Evolutionary conservation across 2,329 filamentous ascomycete genomes (phyloP).

Genomic region (Pseudopyricularia javanii): DNA sequence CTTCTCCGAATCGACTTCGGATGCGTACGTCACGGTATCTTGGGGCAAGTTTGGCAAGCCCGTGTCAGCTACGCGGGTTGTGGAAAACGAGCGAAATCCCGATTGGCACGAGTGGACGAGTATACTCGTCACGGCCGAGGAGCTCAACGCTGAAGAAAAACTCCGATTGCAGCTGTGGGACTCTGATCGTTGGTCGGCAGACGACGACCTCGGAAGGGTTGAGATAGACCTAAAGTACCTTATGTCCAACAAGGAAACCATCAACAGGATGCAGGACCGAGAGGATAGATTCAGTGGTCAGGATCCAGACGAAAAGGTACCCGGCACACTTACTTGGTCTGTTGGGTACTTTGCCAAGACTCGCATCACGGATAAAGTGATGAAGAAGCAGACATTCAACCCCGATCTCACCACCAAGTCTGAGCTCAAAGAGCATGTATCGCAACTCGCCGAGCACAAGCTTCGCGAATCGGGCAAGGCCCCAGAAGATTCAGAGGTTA

Average conservation of each 20-base stretch:
- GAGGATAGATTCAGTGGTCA: conserved; percentile 54
- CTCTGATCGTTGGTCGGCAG: conserved; percentile 58
- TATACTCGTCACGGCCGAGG: conserved; percentile 57
- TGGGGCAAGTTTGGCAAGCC: conserved; percentile 71
- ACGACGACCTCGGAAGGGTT: conserved; percentile 63
- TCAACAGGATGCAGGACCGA: conserved; percentile 49
- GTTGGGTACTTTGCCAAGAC: conserved; percentile 62
- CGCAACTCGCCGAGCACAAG: conserved; percentile 42
- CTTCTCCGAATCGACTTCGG: conserved; percentile 45
- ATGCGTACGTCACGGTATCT: conserved; percentile 59
- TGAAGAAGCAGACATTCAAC: conserved; percentile 48
- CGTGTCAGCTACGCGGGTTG: conserved; percentile 52
- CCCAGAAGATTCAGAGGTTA: conserved; percentile 47
- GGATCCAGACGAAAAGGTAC: conserved; percentile 54
- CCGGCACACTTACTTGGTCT: conserved; percentile 56
- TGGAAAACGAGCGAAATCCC: conserved; percentile 53
- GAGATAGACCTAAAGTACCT: conserved; percentile 51
- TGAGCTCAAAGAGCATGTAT: conserved; percentile 45
- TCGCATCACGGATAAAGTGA: conserved; percentile 47
- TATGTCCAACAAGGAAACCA: conserved; percentile 46
- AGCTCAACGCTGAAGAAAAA: conserved; percentile 59
- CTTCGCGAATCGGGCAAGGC: conserved; percentile 49
- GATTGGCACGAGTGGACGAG: conserved; percentile 60
- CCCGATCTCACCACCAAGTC: conserved; percentile 42
- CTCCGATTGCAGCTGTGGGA: conserved; percentile 65